phyloP scores from a whole-genome alignment of 2,329 filamentous ascomycete species.

The Nemania abortiva region DNA sequence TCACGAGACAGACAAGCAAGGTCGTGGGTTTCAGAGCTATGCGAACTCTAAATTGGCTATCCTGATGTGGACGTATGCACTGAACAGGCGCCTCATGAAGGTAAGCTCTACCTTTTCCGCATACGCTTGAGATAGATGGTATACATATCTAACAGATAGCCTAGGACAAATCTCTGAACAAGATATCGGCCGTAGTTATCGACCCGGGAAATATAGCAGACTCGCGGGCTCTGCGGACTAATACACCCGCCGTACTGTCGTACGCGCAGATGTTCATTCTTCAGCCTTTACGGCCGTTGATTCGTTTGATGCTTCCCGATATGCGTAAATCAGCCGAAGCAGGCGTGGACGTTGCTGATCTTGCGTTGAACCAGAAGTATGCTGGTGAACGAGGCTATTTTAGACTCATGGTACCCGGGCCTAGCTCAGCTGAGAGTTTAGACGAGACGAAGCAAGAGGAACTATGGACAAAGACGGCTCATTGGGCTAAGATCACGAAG shows the following conservation, averaged over 20 bases:
- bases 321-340: conserved; percentile 50
- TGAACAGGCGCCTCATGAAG: conserved; percentile 53
- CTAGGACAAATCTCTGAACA: conserved; percentile 45
- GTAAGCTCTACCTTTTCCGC: conserved; percentile 27
- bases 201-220: conserved; percentile 52
- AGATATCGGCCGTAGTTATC: conserved; percentile 48
- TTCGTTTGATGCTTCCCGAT: conserved; percentile 50
- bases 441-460: conserved; percentile 44
- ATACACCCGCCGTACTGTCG: conserved; percentile 48
- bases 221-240: conserved; percentile 53
- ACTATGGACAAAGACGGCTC: conserved; percentile 43
- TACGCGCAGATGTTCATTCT: conserved; percentile 48
- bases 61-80: conserved; percentile 56
- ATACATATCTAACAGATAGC: not conserved
- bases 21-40: conserved; percentile 59
- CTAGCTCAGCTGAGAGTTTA: conserved; percentile 42
- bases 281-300: conserved; percentile 43
- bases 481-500: conserved; percentile 44
- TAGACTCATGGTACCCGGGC: conserved; percentile 26
- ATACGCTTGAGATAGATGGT: not conserved
- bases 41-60: conserved; percentile 57
- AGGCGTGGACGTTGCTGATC: conserved; percentile 43
- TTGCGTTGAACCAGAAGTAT: conserved; percentile 43
- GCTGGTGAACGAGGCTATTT: conserved; percentile 53
- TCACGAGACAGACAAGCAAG: conserved; percentile 52